Evolutionary conservation across 2,329 filamentous ascomycete genomes (phyloP), one percentile per base, ranked within the genome.

Genomic region (Pezicula rhizophila): DNA sequence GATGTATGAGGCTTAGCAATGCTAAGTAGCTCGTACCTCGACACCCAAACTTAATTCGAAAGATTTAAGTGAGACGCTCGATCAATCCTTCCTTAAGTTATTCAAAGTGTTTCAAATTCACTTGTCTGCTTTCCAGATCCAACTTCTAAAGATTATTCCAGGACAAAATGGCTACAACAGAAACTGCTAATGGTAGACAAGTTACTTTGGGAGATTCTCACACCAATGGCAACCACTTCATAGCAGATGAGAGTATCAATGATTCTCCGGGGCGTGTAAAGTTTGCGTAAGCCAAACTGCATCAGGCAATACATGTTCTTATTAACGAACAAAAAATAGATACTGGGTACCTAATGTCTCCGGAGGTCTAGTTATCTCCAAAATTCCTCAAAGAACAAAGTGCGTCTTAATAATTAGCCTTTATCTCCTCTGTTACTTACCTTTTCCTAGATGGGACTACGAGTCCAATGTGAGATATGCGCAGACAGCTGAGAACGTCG

Each of bases 311-410:
- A 26, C 18, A 44, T 15, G 28, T 46, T n/a, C 17, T 15, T 34
- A 14, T 45, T 51, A 23, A 28, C 40, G 49, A 31, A 50, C 37
- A 45, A 20, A 18, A 11, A 15, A 42, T 40, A 69, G 67, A 8
- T 77, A 76, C 60, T 77, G 74, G 74, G 73, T 77, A 0, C 75
- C 74, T 14, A 77, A 77, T 52, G 75, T 77, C 4, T 76, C 73
- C 0, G 75, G 74, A 25, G 74, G 74, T 10, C 66, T 78, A 1
- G 74, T 78, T 11, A 74, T 77, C 37, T 72, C 68, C 51, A 77
- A 77, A 54, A 76, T 77, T 45, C 68, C 70, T 4, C 74, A 77
- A 52, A 65, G 62, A 18, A 77, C 74, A 0, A 50, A 50, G 53
- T 61, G 46, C 8, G 44, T 20, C 10, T 35, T 15, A 8, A 2